phyloP scores from a whole-genome alignment of 1,284 basidiomycete genomes.

The Veloboletus limbatus region DNA sequence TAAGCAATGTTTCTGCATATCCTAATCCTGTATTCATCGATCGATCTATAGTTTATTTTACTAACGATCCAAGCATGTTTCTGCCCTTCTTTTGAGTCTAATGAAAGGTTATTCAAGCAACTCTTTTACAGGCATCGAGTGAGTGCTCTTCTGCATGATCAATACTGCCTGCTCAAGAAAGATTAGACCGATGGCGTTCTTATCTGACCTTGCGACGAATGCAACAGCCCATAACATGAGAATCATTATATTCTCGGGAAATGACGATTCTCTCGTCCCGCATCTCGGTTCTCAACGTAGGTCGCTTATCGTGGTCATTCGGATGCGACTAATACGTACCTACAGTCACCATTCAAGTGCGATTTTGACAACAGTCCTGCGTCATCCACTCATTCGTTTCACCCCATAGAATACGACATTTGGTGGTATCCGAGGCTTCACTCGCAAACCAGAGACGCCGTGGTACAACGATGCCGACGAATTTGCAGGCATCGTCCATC shows the following conservation, averaged over 20 bases:
- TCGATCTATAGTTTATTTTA: constrained; percentile 15
- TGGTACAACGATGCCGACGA: constrained; percentile 58
- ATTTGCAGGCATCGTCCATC: constrained; percentile 67
- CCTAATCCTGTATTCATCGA: constrained; percentile 9
- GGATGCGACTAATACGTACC: constrained; percentile 8
- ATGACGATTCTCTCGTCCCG: constrained; percentile 63
- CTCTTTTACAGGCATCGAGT: constrained; percentile 46
- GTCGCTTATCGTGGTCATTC: constrained; percentile 10
- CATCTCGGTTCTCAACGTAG: constrained; percentile 65
- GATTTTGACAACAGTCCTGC: not conserved
- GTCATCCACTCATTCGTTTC: constrained; percentile 1
- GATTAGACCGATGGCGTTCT: constrained; percentile 58
- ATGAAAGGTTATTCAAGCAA: constrained; percentile 2
- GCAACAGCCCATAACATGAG: constrained; percentile 48
- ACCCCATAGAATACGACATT: constrained; percentile 64
- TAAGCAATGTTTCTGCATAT: constrained; percentile 15
- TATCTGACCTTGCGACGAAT: constrained; percentile 63
- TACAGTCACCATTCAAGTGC: constrained; percentile 61
- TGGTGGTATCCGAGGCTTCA: constrained; percentile 70
- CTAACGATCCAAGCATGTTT: constrained; percentile 44
- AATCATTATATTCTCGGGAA: constrained; percentile 63
- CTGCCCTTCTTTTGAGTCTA: not conserved
- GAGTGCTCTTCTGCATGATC: constrained; percentile 20
- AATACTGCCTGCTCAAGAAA: constrained; percentile 9
- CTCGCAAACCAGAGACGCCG: constrained; percentile 60